Base-by-base conservation (phyloP, 352 stramenopile genomes). In the Pythium scleroteichum region DNA sequence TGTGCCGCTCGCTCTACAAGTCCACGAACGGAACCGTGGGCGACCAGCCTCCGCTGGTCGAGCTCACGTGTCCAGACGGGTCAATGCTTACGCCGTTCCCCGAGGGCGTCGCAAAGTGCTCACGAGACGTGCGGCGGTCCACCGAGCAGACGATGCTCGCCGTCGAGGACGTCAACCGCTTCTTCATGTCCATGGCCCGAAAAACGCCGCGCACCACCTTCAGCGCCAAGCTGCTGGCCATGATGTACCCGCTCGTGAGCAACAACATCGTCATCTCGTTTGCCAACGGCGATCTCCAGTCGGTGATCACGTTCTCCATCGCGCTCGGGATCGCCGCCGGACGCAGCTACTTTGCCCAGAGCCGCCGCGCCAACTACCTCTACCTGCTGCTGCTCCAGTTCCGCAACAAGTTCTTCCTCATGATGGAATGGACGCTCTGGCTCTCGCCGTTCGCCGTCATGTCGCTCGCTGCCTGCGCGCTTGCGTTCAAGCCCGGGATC, bases 261-360 rank as follows among this genome's bases (percentile, higher is more conserved):
- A 62, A 72, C 42, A 92, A 94, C 72, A 82, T 94, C 29, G 73
- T 89, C 38, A 24, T 19, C 0, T 73, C 77, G 2, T 53, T 94
- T 16, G 49, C 65, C 40, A 74, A 82, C 12, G 64, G 68, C 10
- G 70, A 87, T 20, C 26, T 90, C 26, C 59, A 90, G 10, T 73
- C 74, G 2, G 73, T 88, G 33, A 89, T 92, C 48, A 76, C 73
- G 19, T 90, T 91, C 46, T 75, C 82, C 22, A 87, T 87, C 67
- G 66, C 82, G 0, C 54, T 94, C 14, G 84, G 82, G 4, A 69
- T 75, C 0, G 70, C 87, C 29, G 77, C 81, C 1, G 79, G 77
- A 0, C 75, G 75, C 33, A 79, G 58, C 53, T 88, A 79, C 61
- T 86, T 87, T 42, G 73, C 66, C 53, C 85, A 83, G 54, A 82